Evolutionary conservation across 1,139 yeast species (phyloP).

Genomic region (Yamadazyma sp.): DNA sequence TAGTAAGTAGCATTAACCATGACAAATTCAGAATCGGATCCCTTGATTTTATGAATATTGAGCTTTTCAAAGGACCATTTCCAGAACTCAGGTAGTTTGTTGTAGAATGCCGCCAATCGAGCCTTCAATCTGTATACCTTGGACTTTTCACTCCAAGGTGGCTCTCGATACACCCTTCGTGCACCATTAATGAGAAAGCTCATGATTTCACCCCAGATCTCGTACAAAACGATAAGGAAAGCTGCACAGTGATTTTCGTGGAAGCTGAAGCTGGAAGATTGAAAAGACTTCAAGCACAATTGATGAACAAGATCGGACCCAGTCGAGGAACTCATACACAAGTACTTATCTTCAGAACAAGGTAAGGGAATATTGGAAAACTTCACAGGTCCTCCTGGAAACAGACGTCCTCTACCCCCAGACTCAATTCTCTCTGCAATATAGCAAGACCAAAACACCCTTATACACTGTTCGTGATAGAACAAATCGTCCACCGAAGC

Average conservation of each 20-base stretch:
- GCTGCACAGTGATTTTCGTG: constrained; percentile 3
- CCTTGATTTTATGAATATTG: constrained; percentile 4
- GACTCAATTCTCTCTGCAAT: constrained; percentile 3
- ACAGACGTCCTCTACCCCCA: constrained; percentile 1
- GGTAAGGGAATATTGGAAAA: constrained; percentile 2
- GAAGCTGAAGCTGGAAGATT: neutral
- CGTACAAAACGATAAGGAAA: constrained; percentile 2
- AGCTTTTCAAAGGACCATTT: constrained; percentile 5
- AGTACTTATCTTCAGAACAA: constrained; percentile 4
- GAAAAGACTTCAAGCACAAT: neutral
- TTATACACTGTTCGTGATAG: constrained; percentile 1
- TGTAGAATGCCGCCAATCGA: neutral
- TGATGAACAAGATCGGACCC: neutral
- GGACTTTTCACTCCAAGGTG: constrained; percentile 5
- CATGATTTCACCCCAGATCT: constrained; percentile 6
- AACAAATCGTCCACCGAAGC: neutral
- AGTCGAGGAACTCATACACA: constrained; percentile 2
- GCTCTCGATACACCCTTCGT: constrained; percentile 3
- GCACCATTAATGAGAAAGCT: constrained; percentile 6
- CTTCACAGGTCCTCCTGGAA: neutral
- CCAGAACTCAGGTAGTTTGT: constrained; percentile 7
- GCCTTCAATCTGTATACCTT: neutral
- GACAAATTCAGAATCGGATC: constrained; percentile 5
- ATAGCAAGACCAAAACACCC: constrained; percentile 7
- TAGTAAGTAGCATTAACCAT: constrained; percentile 5